phyloP scores from a whole-genome alignment of 2,329 filamentous ascomycete species.

The Xylariaceae sp. region DNA sequence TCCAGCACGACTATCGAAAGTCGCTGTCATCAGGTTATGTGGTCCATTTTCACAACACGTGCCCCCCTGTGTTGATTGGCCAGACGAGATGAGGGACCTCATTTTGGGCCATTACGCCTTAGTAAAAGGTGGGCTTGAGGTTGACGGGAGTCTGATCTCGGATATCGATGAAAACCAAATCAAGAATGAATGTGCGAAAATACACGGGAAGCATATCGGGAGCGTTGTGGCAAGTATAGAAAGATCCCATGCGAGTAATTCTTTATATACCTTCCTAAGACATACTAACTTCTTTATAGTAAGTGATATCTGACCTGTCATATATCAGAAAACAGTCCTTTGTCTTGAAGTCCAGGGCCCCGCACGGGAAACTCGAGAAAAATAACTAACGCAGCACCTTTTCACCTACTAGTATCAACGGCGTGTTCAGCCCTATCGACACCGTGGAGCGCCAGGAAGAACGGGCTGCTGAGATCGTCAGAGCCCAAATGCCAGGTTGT shows the following conservation, averaged over 20 bases:
- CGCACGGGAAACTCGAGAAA: too few species aligned
- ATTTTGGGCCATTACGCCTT: slow-evolving; percentile 45
- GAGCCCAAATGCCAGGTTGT: slow-evolving; percentile 36
- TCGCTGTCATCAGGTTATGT: slow-evolving; percentile 55
- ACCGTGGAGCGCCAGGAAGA: slow-evolving; percentile 48
- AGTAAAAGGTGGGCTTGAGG: slow-evolving; percentile 50
- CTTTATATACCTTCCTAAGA: too few species aligned
- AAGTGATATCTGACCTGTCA: too few species aligned
- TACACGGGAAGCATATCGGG: slow-evolving; percentile 42
- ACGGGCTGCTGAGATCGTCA: slow-evolving; percentile 42
- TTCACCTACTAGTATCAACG: too few species aligned
- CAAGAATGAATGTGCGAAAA: slow-evolving; percentile 36
- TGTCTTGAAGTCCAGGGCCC: too few species aligned
- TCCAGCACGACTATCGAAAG: slow-evolving; percentile 43
- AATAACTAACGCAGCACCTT: too few species aligned
- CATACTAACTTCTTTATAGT: too few species aligned
- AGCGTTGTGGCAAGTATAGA: too few species aligned
- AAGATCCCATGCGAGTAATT: too few species aligned
- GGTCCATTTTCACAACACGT: slow-evolving; percentile 52
- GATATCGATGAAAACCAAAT: slow-evolving; percentile 44
- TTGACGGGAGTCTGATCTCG: slow-evolving; percentile 48
- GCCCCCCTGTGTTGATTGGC: slow-evolving; percentile 54
- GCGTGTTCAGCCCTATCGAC: slow-evolving; percentile 55
- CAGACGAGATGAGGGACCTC: slow-evolving; percentile 44
- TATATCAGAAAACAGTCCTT: too few species aligned